phyloP scores from a whole-genome alignment of 768 basidiomycete genomes.

The Asterophora parasitica region DNA sequence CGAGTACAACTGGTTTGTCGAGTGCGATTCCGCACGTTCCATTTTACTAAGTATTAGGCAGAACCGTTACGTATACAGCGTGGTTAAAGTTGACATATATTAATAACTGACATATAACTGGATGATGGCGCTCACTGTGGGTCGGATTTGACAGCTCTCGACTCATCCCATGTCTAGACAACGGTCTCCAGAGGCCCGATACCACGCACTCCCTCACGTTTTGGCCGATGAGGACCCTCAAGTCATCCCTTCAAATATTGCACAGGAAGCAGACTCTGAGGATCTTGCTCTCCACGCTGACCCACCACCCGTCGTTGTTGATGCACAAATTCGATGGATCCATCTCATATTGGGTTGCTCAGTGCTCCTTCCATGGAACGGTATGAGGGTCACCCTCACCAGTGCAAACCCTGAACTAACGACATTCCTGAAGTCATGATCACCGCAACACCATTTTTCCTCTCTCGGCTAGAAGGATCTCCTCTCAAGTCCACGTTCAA shows the following conservation, averaged over 20 bases:
- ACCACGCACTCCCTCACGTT: conserved; percentile 40
- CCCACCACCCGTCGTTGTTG: conserved; percentile 25
- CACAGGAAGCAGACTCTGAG: conserved; percentile 23
- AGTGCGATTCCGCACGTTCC: no score
- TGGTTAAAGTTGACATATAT: no score
- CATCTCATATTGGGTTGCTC: conserved; percentile 61
- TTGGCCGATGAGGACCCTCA: conserved; percentile 26
- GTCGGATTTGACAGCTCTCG: no score
- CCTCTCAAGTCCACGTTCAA: conserved; percentile 53
- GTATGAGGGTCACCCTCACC: conserved; percentile 35
- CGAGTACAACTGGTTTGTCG: no score
- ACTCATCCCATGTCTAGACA: conserved; percentile 29
- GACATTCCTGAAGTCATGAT: conserved; percentile 61
- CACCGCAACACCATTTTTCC: conserved; percentile 79
- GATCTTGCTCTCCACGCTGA: conserved; percentile 19
- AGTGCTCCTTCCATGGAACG: conserved; percentile 86
- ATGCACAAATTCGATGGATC: conserved; percentile 52
- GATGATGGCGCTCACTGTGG: no score
- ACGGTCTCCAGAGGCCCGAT: conserved; percentile 33
- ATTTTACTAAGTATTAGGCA: no score
- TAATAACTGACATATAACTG: no score
- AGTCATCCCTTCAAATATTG: conserved; percentile 18
- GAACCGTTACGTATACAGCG: no score
- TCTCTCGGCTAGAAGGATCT: conserved; percentile 62
- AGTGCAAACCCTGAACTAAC: background rate